These are phyloP conservation scores for Pichia californica DNA, from an alignment of 805 yeast species.

Conservation along the genomic window DNA sequence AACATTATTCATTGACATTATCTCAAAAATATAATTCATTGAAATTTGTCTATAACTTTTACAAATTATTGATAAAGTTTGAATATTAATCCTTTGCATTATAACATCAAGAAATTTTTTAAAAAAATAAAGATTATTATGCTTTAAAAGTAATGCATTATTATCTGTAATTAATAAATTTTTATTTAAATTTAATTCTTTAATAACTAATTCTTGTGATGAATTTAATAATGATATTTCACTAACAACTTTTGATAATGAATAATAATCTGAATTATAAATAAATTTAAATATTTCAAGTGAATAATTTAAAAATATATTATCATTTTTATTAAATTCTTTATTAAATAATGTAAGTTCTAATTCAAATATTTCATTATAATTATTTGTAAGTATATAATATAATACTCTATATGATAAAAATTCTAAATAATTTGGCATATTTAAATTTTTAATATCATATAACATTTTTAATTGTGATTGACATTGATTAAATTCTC, in stretches of 20 bases:
- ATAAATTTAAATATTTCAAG: constrained; percentile 31
- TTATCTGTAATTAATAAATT: constrained; percentile 10
- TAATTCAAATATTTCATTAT: constrained; percentile 45
- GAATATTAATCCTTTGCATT: constrained; percentile 50
- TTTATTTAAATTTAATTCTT: neutral
- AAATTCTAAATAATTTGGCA: constrained; percentile 51
- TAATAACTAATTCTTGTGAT: neutral
- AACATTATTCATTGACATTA: constrained; percentile 26
- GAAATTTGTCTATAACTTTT: constrained; percentile 47
- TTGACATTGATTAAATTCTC: constrained; percentile 94
- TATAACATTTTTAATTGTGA: constrained; percentile 68
- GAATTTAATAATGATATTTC: constrained; percentile 26
- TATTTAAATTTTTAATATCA: constrained; percentile 25
- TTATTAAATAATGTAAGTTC: constrained; percentile 20
- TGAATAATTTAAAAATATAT: constrained; percentile 28
- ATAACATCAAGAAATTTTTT: constrained; percentile 39
- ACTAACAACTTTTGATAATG: constrained; percentile 39
- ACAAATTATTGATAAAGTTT: constrained; percentile 49
- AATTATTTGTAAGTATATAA: constrained; percentile 65
- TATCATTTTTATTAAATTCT: constrained; percentile 4
- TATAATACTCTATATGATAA: constrained; percentile 68
- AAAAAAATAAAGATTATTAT: constrained; percentile 21
- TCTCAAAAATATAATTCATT: constrained; percentile 14
- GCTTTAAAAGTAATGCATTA: constrained; percentile 16
- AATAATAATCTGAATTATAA: constrained; percentile 43